Percentiles rank a stretch among this genome's conserved stretches.
phyloP scores from a whole-genome alignment of 345 rosid genomes.

The Dovyalis caffra region DNA sequence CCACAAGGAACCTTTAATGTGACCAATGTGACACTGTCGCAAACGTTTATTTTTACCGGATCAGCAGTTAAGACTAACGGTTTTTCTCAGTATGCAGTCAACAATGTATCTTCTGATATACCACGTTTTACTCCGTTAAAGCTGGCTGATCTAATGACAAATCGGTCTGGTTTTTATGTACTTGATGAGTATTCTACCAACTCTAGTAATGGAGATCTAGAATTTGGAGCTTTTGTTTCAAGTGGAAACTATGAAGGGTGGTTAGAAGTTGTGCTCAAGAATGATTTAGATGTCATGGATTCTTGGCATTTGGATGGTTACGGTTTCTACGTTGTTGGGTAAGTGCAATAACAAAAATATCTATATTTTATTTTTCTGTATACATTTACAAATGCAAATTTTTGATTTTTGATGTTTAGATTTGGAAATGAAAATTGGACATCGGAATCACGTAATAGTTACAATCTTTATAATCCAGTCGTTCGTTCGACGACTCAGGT shows the following conservation, averaged over 20 bases:
- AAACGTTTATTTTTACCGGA: slow-evolving; percentile 38
- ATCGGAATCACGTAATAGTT: slow-evolving; percentile 30
- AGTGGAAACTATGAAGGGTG: slow-evolving; percentile 49
- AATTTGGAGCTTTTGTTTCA: slow-evolving; percentile 41
- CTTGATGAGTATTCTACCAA: slow-evolving; percentile 40
- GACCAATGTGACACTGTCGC: slow-evolving; percentile 42
- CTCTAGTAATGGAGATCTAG: slow-evolving; percentile 23
- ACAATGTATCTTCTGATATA: slow-evolving; percentile 37
- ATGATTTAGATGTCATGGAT: slow-evolving; percentile 36
- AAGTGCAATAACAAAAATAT: background rate
- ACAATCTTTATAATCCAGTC: slow-evolving; percentile 60
- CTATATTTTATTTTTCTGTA: too few species aligned
- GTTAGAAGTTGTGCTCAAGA: slow-evolving; percentile 47
- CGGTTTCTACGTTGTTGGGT: slow-evolving; percentile 50
- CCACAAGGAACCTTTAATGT: slow-evolving; percentile 64
- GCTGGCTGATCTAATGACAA: slow-evolving; percentile 37
- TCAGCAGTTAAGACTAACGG: slow-evolving; percentile 24
- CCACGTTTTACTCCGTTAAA: slow-evolving; percentile 57
- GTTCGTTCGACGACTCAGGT: slow-evolving; percentile 68
- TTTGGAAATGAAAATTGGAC: slow-evolving; percentile 62
- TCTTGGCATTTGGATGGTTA: slow-evolving; percentile 66
- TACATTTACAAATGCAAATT: background rate
- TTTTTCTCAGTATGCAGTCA: slow-evolving; percentile 25
- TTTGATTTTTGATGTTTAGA: slow-evolving; percentile 13
- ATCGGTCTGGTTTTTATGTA: slow-evolving; percentile 37